Evolutionary conservation across 1,139 yeast species (phyloP).

Genomic region (Diutina rugosa): DNA sequence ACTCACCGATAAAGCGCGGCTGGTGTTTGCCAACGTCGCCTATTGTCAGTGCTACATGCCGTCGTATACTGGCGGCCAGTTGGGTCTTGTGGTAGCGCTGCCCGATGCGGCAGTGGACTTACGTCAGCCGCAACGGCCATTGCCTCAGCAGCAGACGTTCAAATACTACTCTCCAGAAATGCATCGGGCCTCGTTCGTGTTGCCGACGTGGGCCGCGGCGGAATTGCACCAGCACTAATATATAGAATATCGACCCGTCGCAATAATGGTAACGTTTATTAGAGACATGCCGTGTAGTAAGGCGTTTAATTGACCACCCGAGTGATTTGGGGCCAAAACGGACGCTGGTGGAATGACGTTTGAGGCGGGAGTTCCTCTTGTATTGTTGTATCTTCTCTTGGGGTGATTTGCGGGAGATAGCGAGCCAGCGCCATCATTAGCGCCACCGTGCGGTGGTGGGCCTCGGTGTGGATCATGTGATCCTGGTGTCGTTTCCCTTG

Average conservation of each 20-base stretch:
- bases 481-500: not conserved
- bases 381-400: not conserved
- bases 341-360: not conserved
- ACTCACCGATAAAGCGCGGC: slow-evolving; percentile 45
- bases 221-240: not conserved
- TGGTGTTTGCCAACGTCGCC: slow-evolving; percentile 69
- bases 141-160: slow-evolving; percentile 31
- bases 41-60: slow-evolving; percentile 88
- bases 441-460: not conserved
- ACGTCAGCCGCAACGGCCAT: slow-evolving; percentile 38
- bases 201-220: slow-evolving; percentile 71
- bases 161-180: slow-evolving; percentile 63
- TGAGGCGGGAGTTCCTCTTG: not conserved
- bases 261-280: not conserved
- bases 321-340: slow-evolving; percentile 1
- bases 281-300: not conserved
- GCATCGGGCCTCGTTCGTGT: slow-evolving; percentile 69
- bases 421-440: not conserved
- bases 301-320: not conserved
- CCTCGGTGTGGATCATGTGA: not conserved
- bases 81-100: slow-evolving; percentile 77
- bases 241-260: not conserved
- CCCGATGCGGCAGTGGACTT: too few relatives aligned
- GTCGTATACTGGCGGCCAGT: slow-evolving; percentile 91
- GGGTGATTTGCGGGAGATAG: not conserved